phyloP scores from a whole-genome alignment of 805 yeast genomes.

The Zygoascus flipseniorum region DNA sequence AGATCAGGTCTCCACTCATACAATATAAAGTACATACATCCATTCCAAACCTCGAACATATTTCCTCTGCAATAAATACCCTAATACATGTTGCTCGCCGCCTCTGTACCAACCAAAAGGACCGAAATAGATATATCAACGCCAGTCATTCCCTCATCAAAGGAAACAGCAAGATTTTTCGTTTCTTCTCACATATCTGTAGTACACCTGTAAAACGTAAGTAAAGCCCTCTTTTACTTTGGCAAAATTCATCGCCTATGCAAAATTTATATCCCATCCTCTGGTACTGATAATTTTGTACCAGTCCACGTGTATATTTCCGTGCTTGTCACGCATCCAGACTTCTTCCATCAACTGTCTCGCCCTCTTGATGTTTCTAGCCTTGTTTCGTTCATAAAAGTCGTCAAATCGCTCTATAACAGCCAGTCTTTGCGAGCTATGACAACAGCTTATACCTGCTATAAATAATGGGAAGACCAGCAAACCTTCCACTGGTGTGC shows the following conservation, averaged over 20 bases:
- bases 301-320: conserved; percentile 66
- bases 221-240: no score
- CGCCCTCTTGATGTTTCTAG: conserved; percentile 49
- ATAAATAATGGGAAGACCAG: conserved; percentile 71
- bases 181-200: no score
- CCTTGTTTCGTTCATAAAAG: conserved; percentile 54
- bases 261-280: conserved; percentile 78
- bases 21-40: no score
- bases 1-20: no score
- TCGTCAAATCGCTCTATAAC: conserved; percentile 47
- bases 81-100: no score
- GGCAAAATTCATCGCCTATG: conserved; percentile 26
- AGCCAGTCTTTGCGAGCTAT: conserved; percentile 40
- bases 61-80: no score
- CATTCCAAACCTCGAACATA: no score
- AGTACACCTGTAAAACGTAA: no score
- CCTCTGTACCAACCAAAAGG: no score
- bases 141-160: no score
- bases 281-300: conserved; percentile 51
- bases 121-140: no score
- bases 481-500: conserved; percentile 60
- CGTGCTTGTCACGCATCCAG: conserved; percentile 38
- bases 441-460: conserved; percentile 61
- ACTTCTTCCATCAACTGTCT: conserved; percentile 33
- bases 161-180: no score